A percentile compares a stretch with the other conserved stretches of the same genome.
These are phyloP conservation scores for Scutellaria barbata DNA, from an alignment of 257 asterid species.

Conservation along the genomic window DNA sequence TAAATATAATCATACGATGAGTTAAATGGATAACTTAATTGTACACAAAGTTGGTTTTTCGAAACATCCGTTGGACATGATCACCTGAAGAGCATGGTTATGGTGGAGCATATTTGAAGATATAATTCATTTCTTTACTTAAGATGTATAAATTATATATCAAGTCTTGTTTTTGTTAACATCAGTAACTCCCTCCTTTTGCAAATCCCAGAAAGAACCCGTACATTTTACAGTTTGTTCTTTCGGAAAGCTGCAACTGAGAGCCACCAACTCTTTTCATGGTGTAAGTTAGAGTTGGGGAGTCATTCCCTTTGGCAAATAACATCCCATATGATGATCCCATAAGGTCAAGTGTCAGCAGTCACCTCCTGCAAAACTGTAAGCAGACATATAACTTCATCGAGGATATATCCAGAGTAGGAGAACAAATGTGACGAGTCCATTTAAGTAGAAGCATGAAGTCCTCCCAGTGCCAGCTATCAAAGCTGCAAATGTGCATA, in stretches of 20 bases:
- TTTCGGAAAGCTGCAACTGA: conserved; percentile 65
- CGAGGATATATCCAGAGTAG: conserved; percentile 35
- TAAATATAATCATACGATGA: too few relatives aligned
- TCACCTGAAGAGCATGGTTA: background rate
- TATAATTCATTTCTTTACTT: conserved; percentile 27
- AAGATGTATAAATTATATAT: conserved; percentile 1
- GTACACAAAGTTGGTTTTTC: too few relatives aligned
- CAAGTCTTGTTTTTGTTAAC: conserved; percentile 16
- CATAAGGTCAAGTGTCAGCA: conserved; percentile 37
- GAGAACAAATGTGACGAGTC: conserved; percentile 41
- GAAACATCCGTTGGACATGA: background rate
- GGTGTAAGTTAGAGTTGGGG: conserved; percentile 31
- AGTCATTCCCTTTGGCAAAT: conserved; percentile 50
- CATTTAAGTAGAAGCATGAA: conserved; percentile 40
- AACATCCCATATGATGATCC: conserved; percentile 35
- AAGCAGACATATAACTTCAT: conserved; percentile 24
- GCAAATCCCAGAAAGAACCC: conserved; percentile 77
- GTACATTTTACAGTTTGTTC: conserved; percentile 59
- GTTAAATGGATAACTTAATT: too few relatives aligned
- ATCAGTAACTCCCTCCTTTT: conserved; percentile 23
- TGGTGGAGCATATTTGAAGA: conserved; percentile 10
- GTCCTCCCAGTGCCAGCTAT: conserved; percentile 41
- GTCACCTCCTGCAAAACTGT: conserved; percentile 40
- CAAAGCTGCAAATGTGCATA: conserved; percentile 43
- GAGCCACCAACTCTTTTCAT: conserved; percentile 29